Percentiles rank a stretch among this genome's conserved stretches.
phyloP scores from a whole-genome alignment of 2,329 filamentous ascomycete species.

The Albophoma yamanashiensis region DNA sequence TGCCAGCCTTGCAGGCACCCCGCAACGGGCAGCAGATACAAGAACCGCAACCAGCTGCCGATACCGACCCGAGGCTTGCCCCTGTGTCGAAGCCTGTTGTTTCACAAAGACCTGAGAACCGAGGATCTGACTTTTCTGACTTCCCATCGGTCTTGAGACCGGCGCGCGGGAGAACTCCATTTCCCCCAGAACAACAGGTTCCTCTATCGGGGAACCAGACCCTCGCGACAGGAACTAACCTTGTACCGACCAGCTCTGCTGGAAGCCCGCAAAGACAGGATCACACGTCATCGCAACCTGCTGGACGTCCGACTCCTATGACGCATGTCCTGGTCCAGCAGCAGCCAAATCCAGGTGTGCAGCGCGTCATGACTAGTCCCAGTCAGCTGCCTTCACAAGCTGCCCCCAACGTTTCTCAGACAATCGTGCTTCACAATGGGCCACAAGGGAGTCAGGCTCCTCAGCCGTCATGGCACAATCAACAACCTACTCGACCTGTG shows the following conservation, averaged over 20 bases:
- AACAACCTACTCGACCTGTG: slow-evolving; percentile 4
- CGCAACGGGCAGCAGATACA: neutral
- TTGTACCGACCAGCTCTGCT: neutral
- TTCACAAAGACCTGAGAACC: neutral
- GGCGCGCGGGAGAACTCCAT: slow-evolving; percentile 3
- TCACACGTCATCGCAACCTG: neutral
- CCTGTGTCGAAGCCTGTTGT: neutral
- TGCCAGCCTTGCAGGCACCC: slow-evolving; percentile 2
- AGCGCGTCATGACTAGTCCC: neutral
- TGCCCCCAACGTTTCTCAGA: neutral
- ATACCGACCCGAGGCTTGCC: neutral
- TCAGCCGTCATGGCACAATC: neutral
- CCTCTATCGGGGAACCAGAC: neutral
- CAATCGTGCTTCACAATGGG: neutral
- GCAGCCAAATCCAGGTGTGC: neutral
- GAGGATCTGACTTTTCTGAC: slow-evolving; percentile 1
- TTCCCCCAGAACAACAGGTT: neutral
- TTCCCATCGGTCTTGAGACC: slow-evolving; percentile 9
- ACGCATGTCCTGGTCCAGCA: neutral
- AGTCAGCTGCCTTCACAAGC: neutral
- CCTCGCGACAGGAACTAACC: too few species aligned
- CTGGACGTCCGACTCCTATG: neutral
- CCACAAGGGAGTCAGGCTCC: neutral
- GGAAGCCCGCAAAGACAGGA: neutral
- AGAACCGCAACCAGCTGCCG: neutral